phyloP scores from a whole-genome alignment of 495 filamentous ascomycete genomes.

The Lichina pygmaea region DNA sequence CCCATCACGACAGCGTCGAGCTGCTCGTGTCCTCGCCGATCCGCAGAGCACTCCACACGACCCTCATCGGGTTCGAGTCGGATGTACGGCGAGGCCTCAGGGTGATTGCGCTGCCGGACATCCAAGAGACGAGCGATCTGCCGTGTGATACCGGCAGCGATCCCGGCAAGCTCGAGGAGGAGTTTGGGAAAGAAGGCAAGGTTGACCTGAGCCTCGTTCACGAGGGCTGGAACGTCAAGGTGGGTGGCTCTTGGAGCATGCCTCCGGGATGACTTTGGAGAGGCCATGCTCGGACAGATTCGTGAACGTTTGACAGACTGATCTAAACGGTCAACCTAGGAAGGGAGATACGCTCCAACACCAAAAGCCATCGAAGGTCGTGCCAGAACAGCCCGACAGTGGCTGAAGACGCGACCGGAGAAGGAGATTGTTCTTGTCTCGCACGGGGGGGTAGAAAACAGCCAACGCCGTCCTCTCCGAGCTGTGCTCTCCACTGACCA shows the following conservation, averaged over 20 bases:
- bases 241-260: not conserved
- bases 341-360: slow-evolving; percentile 29
- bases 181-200: slow-evolving; percentile 25
- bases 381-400: slow-evolving; percentile 36
- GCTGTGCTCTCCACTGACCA: no score
- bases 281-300: not conserved
- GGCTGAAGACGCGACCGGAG: slow-evolving; percentile 29
- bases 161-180: slow-evolving; percentile 20
- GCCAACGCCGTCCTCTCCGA: not conserved
- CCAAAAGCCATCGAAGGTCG: slow-evolving; percentile 30
- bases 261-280: not conserved
- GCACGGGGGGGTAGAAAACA: slow-evolving; percentile 23
- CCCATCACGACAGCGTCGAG: slow-evolving; percentile 31
- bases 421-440: slow-evolving; percentile 45
- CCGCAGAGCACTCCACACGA: slow-evolving; percentile 60
- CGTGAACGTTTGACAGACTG: not conserved
- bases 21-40: slow-evolving; percentile 63
- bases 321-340: not conserved
- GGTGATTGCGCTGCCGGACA: slow-evolving; percentile 45
- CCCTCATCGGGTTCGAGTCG: slow-evolving; percentile 39
- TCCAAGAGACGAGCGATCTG: slow-evolving; percentile 53
- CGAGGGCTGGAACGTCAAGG: slow-evolving; percentile 47
- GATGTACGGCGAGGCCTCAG: slow-evolving; percentile 20
- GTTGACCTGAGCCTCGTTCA: slow-evolving; percentile 36
- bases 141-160: slow-evolving; percentile 58